Evolutionary conservation across 1,139 yeast genomes (phyloP).

Genomic region (Waltiozyma sp.): DNA sequence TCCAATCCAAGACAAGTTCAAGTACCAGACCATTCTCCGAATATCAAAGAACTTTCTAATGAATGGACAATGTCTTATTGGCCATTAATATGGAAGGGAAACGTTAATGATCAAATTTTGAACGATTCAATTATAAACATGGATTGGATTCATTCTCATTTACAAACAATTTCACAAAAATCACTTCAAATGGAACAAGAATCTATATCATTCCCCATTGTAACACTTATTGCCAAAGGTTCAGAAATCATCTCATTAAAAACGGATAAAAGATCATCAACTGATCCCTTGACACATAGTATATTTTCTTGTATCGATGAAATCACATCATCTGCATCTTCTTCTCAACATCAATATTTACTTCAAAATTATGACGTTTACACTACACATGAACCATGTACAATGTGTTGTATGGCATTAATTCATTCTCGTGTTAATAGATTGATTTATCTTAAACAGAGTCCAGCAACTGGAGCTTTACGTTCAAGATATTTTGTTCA

Average conservation of each 20-base stretch:
- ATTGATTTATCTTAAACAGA: conserved; percentile 46
- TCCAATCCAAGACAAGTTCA: conserved; percentile 18
- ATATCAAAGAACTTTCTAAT: conserved; percentile 48
- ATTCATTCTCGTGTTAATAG: conserved; percentile 79
- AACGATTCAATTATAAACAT: conserved; percentile 41
- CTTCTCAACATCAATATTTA: conserved; percentile 34
- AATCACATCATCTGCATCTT: conserved; percentile 5
- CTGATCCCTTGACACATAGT: conserved; percentile 56
- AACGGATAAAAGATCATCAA: conserved; percentile 21
- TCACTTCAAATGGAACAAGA: conserved; percentile 14
- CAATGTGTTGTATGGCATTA: conserved; percentile 95
- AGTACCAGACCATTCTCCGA: conserved; percentile 46
- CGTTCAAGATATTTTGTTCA: conserved; percentile 60
- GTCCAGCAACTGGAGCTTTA: conserved; percentile 41
- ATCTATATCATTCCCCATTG: conserved; percentile 24
- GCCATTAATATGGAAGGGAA: conserved; percentile 94
- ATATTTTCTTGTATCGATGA: conserved; percentile 58
- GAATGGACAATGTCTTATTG: conserved; percentile 62
- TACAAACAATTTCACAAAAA: conserved; percentile 23
- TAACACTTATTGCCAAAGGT: conserved; percentile 19
- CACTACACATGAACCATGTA: conserved; percentile 92
- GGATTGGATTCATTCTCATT: conserved; percentile 28
- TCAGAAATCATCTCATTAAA: conserved; percentile 19
- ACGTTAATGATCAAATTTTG: conserved; percentile 68
- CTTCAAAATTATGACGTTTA: conserved; percentile 72